Conservation (phyloP, 2,329 filamentous ascomycete species). For the Cordyceps cateniannulata region DNA sequence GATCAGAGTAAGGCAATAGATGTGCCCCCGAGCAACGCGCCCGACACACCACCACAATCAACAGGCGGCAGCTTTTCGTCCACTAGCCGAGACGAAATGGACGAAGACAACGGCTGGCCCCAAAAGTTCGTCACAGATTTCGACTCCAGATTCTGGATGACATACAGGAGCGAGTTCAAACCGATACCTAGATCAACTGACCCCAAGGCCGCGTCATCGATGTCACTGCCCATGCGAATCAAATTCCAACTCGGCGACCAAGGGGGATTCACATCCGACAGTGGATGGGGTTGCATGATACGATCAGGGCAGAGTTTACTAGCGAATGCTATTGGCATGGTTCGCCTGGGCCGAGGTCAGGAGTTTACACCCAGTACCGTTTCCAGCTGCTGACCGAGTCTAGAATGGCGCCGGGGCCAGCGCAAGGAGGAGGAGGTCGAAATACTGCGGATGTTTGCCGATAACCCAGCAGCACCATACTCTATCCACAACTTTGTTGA, state of each 20-base stretch:
- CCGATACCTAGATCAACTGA: conserved; percentile 74
- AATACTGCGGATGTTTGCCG: conserved; percentile 77
- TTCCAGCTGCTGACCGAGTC: background rate
- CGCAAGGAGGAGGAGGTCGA: conserved; percentile 55
- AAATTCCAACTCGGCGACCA: conserved; percentile 74
- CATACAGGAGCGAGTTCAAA: conserved; percentile 82
- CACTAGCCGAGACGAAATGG: conserved; percentile 39
- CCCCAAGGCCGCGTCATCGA: conserved; percentile 59
- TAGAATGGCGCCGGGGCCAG: conserved; percentile 68
- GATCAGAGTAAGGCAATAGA: background rate
- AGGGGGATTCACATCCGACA: conserved; percentile 82
- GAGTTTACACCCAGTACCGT: background rate
- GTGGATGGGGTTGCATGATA: conserved; percentile 99
- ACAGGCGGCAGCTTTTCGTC: conserved; percentile 45
- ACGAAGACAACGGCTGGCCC: conserved; percentile 64
- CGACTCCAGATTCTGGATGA: conserved; percentile 92
- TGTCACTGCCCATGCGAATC: conserved; percentile 80
- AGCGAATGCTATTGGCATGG: conserved; percentile 72
- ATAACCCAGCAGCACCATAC: conserved; percentile 78
- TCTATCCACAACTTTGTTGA: conserved; percentile 93
- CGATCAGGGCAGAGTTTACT: conserved; percentile 88
- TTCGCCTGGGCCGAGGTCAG: conserved; percentile 72
- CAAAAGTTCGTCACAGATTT: conserved; percentile 83
- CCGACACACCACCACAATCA: conserved; percentile 43
- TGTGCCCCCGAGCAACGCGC: conserved; percentile 23